phyloP scores from a whole-genome alignment of 2,329 filamentous ascomycete genomes.

The Ophioceras dolichostomum region DNA sequence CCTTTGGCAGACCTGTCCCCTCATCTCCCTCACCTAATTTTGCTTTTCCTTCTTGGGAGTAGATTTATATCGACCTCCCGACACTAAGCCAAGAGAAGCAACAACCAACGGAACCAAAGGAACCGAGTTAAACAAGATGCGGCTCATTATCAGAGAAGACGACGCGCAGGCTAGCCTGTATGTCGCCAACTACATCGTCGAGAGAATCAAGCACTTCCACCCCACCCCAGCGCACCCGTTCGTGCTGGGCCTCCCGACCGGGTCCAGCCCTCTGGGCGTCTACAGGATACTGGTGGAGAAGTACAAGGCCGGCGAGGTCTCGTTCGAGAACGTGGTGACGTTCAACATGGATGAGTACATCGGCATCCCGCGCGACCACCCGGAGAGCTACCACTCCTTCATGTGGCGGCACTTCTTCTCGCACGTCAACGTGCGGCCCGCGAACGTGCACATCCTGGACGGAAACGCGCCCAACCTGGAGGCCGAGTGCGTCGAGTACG shows the following conservation, averaged over 20 bases:
- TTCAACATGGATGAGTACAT: conserved; percentile 65
- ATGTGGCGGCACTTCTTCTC: conserved; percentile 78
- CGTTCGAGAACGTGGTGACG: conserved; percentile 56
- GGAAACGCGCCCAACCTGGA: conserved; percentile 59
- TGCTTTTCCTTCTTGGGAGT: no score
- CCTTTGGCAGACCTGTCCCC: no score
- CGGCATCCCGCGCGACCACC: conserved; percentile 58
- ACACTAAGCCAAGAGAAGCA: no score
- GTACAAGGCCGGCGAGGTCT: conserved; percentile 40
- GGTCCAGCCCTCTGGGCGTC: conserved; percentile 56
- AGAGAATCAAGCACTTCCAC: conserved; percentile 55
- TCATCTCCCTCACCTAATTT: no score
- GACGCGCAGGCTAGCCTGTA: conserved; percentile 50
- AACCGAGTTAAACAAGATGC: conserved; percentile 48
- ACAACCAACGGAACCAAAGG: no score
- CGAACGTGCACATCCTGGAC: conserved; percentile 60
- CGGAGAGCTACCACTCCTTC: conserved; percentile 69
- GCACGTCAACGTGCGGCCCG: conserved; percentile 56
- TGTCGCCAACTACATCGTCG: conserved; percentile 62
- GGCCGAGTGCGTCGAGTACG: conserved; percentile 60
- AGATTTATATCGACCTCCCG: no score
- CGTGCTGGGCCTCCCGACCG: conserved; percentile 61
- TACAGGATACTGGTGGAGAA: conserved; percentile 55
- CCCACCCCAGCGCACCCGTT: conserved; percentile 54
- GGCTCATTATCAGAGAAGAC: conserved; percentile 60